These are phyloP conservation scores for Orbilia ellipsospora DNA, from an alignment of 2,329 filamentous ascomycete genomes.

Conservation along the genomic window DNA sequence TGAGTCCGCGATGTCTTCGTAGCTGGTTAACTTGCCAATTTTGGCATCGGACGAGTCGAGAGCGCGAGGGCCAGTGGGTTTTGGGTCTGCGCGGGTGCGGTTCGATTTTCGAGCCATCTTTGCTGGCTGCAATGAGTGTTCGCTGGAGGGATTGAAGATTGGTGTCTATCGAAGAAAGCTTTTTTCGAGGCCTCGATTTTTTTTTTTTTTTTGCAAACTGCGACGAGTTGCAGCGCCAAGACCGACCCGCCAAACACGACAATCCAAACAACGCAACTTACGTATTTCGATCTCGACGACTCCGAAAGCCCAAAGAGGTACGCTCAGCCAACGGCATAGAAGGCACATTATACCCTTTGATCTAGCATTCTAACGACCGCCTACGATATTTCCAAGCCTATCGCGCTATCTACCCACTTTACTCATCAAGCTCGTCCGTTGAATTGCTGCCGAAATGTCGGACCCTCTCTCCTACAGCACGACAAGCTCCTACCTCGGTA, in stretches of 20 bases:
- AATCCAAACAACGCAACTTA: slow-evolving; percentile 12
- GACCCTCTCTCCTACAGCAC: slow-evolving; percentile 24
- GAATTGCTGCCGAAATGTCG: slow-evolving; percentile 25
- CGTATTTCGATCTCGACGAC: slow-evolving; percentile 16
- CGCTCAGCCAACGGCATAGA: background rate
- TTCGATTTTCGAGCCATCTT: slow-evolving; percentile 78
- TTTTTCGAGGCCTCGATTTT: background rate
- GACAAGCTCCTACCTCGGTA: slow-evolving; percentile 44
- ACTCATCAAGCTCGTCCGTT: background rate
- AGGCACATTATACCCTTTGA: background rate
- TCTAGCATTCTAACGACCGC: background rate
- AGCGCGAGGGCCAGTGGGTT: slow-evolving; percentile 66
- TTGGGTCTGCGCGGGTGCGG: slow-evolving; percentile 66
- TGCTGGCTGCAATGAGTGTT: background rate
- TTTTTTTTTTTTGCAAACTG: slow-evolving; percentile 17
- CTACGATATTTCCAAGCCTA: background rate
- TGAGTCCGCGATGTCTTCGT: slow-evolving; percentile 86
- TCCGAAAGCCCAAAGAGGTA: slow-evolving; percentile 13
- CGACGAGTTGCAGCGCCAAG: slow-evolving; percentile 31
- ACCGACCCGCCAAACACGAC: background rate
- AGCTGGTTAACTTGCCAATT: slow-evolving; percentile 65
- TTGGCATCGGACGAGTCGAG: slow-evolving; percentile 71
- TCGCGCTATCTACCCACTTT: background rate
- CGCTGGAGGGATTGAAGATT: background rate
- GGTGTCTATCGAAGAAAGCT: slow-evolving; percentile 3